phyloP scores from a whole-genome alignment of 1,139 yeast genomes.

The Lodderomyces oxycetoniae region DNA sequence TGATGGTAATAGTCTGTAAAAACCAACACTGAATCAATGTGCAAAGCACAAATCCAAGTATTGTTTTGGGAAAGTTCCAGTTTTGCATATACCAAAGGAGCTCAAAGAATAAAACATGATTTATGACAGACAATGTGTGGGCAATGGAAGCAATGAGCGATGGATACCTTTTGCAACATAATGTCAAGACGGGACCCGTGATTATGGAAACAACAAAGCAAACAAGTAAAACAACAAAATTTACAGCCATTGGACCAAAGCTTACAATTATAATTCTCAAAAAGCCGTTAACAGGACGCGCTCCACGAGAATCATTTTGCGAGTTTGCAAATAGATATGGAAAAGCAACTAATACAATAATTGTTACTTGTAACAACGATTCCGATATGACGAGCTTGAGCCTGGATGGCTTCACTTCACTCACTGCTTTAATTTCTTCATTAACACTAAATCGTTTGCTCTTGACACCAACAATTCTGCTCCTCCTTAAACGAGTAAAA shows the following conservation, averaged over 20 bases:
- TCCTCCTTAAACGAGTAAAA: slow-evolving; percentile 34
- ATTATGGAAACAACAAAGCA: slow-evolving; percentile 39
- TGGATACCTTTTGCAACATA: slow-evolving; percentile 36
- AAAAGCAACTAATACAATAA: slow-evolving; percentile 24
- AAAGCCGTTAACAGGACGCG: slow-evolving; percentile 29
- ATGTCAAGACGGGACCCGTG: slow-evolving; percentile 43
- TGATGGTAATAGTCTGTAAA: slow-evolving; percentile 34
- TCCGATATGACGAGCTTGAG: slow-evolving; percentile 30
- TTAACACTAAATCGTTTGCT: slow-evolving; percentile 19
- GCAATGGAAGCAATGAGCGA: slow-evolving; percentile 40
- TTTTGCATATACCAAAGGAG: slow-evolving; percentile 49
- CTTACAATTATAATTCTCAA: slow-evolving; percentile 41
- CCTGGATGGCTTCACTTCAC: slow-evolving; percentile 38
- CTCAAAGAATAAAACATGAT: slow-evolving; percentile 44
- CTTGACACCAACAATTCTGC: slow-evolving; percentile 43
- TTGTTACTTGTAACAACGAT: slow-evolving; percentile 25
- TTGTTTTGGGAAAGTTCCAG: slow-evolving; percentile 46
- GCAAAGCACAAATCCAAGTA: slow-evolving; percentile 44
- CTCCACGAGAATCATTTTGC: slow-evolving; percentile 32
- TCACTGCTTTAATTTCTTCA: slow-evolving; percentile 24
- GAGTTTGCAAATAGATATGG: slow-evolving; percentile 46
- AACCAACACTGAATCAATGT: slow-evolving; percentile 41
- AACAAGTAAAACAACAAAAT: slow-evolving; percentile 33
- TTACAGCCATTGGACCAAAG: slow-evolving; percentile 44
- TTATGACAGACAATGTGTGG: slow-evolving; percentile 39